phyloP scores from a whole-genome alignment of 495 filamentous ascomycete species.

The Lindgomyces ingoldianus region DNA sequence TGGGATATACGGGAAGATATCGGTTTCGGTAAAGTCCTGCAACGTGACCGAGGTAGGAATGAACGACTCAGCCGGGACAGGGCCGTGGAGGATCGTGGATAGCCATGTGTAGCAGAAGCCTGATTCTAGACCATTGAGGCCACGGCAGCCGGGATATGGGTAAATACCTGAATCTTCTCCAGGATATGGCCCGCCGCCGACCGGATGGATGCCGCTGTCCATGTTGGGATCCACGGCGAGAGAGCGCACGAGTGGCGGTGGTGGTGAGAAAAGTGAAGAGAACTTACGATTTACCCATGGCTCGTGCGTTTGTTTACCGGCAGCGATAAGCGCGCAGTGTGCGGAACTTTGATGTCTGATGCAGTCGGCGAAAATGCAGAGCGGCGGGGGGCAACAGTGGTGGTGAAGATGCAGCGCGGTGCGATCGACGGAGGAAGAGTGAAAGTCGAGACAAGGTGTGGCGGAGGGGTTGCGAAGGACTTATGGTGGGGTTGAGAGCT shows the following conservation, averaged over 20 bases:
- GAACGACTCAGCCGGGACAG: no score
- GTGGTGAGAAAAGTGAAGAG: constrained; percentile 12
- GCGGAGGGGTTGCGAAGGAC: background rate
- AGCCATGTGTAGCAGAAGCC: no score
- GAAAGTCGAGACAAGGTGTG: background rate
- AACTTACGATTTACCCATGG: constrained; percentile 42
- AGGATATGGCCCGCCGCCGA: no score
- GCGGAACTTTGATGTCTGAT: no score
- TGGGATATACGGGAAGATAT: constrained; percentile 23
- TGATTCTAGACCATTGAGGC: no score
- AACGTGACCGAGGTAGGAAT: no score
- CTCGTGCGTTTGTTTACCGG: background rate
- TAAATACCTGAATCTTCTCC: no score
- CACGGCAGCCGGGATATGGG: no score
- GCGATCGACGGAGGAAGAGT: background rate
- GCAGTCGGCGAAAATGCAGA: background rate
- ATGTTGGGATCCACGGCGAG: constrained; percentile 1
- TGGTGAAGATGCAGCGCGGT: background rate
- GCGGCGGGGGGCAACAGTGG: background rate
- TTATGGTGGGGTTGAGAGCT: background rate
- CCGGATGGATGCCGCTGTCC: constrained; percentile 11
- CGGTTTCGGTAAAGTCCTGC: no score
- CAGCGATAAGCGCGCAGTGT: constrained; percentile 4
- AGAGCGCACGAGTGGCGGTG: background rate
- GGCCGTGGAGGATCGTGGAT: no score